Conservation (phyloP, 306 rosid genomes). For the Leucaena leucocephala region DNA sequence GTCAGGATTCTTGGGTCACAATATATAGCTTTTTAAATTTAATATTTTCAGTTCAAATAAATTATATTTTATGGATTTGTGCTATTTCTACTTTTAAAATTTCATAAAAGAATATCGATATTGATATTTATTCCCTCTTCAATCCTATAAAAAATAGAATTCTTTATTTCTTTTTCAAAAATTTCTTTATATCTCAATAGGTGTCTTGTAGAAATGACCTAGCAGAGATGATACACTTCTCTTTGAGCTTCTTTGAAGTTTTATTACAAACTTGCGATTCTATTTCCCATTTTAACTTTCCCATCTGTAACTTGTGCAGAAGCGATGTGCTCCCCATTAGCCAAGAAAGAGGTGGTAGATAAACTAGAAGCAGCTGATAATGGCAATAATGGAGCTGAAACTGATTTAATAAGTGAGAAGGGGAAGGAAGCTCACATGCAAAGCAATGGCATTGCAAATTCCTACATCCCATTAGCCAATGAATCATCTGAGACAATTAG, state of each 20-base stretch:
- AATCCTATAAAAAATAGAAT: no score
- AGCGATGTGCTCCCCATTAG: conserved; percentile 7
- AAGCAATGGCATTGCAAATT: conserved; percentile 43
- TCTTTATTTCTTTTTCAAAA: no score
- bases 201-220: neutral
- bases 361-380: conserved; percentile 36
- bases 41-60: neutral
- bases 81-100: neutral
- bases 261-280: conserved; percentile 4
- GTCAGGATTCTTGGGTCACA: conserved; percentile 37
- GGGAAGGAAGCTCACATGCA: conserved; percentile 37
- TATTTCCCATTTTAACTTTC: conserved; percentile 15
- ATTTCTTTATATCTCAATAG: neutral
- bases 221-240: conserved; percentile 19
- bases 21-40: conserved; percentile 8
- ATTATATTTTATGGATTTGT: neutral
- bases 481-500: conserved; percentile 35
- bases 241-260: conserved; percentile 31
- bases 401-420: conserved; percentile 33
- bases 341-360: conserved; percentile 29
- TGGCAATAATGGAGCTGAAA: conserved; percentile 37
- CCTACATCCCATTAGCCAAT: conserved; percentile 37
- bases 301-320: conserved; percentile 45
- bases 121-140: no score
- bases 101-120: no score